A percentile compares a stretch with the other conserved stretches of the same genome.
phyloP scores from a whole-genome alignment of 768 basidiomycete genomes.

The Megacollybia marginata region DNA sequence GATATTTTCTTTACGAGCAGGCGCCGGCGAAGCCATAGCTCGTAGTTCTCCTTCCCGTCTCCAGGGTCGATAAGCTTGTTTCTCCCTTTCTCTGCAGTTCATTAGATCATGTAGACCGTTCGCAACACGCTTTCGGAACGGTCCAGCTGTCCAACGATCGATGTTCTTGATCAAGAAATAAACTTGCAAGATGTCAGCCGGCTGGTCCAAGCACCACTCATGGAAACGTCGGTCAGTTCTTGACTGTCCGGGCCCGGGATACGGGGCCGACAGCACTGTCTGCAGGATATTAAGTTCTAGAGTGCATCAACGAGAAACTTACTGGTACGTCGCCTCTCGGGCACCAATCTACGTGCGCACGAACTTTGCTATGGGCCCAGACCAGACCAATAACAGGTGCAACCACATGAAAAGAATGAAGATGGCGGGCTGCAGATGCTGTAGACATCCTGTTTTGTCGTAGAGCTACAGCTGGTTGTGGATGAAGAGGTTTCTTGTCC shows the following conservation, averaged over 20 bases:
- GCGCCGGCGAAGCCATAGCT: neutral
- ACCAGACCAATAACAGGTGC: conserved; percentile 47
- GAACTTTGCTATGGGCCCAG: conserved; percentile 44
- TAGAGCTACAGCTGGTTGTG: conserved; percentile 44
- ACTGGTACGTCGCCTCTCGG: neutral
- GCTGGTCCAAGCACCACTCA: conserved; percentile 40
- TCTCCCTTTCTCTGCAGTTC: conserved; percentile 20
- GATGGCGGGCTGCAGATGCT: conserved; percentile 39
- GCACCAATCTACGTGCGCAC: conserved; percentile 54
- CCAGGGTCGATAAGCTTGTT: conserved; percentile 37
- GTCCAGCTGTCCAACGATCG: conserved; percentile 41
- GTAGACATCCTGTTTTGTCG: conserved; percentile 54
- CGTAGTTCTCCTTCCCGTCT: conserved; percentile 32
- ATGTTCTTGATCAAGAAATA: conserved; percentile 47
- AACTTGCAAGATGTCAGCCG: conserved; percentile 38
- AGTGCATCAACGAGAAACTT: too few relatives aligned
- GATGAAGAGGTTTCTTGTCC: conserved; percentile 50
- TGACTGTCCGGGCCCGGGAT: neutral
- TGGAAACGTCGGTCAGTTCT: conserved; percentile 25
- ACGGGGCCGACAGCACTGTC: conserved; percentile 38
- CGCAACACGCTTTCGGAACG: conserved; percentile 32
- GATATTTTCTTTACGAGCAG: neutral
- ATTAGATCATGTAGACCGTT: conserved; percentile 31
- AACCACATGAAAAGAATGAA: conserved; percentile 36
- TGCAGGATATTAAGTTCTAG: conserved; percentile 9